Conservation (phyloP, 2,329 filamentous ascomycete species). For the Arachnomyces sp. region DNA sequence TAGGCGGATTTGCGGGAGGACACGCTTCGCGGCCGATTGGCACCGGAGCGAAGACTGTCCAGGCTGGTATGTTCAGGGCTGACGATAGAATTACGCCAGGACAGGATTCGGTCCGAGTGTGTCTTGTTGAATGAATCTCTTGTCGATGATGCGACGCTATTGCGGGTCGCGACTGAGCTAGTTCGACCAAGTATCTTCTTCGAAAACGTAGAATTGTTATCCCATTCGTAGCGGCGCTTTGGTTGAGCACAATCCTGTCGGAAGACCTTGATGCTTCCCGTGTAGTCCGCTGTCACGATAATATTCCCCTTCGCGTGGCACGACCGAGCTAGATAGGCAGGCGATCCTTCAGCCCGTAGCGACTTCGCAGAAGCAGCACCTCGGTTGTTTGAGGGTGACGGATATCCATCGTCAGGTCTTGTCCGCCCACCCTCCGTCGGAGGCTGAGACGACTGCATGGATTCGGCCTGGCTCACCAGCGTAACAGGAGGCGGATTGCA, state of each 20-base stretch:
- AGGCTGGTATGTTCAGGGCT: constrained; percentile 45
- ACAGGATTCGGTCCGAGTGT: constrained; percentile 70
- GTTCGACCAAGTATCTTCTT: constrained; percentile 52
- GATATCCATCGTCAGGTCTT: constrained; percentile 18
- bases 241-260: constrained; percentile 83
- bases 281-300: constrained; percentile 82
- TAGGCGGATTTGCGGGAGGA: constrained; percentile 43
- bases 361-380: constrained; percentile 5
- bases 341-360: constrained; percentile 54
- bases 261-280: constrained; percentile 86
- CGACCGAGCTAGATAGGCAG: constrained; percentile 68
- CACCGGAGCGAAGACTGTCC: constrained; percentile 30
- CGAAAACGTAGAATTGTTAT: constrained; percentile 69
- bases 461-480: constrained; percentile 66
- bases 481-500: constrained; percentile 92
- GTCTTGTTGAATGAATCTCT: constrained; percentile 39
- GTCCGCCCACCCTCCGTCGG: constrained; percentile 34
- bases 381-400: constrained; percentile 7
- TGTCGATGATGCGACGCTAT: constrained; percentile 41
- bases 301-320: constrained; percentile 79
- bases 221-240: constrained; percentile 74
- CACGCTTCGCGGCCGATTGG: constrained; percentile 33
- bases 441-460: constrained; percentile 43
- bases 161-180: constrained; percentile 51
- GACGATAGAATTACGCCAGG: constrained; percentile 69